phyloP scores from a whole-genome alignment of 805 yeast genomes.

The Babjeviella inositovora region DNA sequence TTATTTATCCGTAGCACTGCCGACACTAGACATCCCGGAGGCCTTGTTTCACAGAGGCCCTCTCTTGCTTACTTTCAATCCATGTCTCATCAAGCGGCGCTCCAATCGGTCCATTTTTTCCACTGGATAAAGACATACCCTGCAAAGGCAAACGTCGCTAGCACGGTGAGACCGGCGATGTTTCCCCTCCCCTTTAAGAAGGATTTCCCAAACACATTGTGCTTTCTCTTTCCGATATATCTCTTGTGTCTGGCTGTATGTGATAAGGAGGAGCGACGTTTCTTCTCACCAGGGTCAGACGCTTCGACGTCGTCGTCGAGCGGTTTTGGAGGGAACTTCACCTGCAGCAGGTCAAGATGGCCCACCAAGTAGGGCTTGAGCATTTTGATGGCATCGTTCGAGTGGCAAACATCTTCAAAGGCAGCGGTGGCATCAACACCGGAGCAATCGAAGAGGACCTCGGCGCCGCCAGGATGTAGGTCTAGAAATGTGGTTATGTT shows the following conservation, averaged over 20 bases:
- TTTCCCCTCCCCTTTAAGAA: background rate
- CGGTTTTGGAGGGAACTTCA: too few relatives aligned
- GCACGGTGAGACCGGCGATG: background rate
- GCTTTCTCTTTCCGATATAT: background rate
- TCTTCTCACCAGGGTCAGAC: background rate
- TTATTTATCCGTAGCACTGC: too few relatives aligned
- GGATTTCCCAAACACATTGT: background rate
- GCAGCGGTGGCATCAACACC: slow-evolving; percentile 66
- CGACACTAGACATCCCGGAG: too few relatives aligned
- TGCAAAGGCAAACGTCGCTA: background rate
- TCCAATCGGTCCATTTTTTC: slow-evolving; percentile 1
- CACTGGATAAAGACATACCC: background rate
- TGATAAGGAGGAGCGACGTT: too few relatives aligned
- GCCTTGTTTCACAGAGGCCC: too few relatives aligned
- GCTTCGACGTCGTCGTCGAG: background rate
- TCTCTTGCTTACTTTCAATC: too few relatives aligned
- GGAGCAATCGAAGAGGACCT: slow-evolving; percentile 61
- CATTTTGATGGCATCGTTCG: slow-evolving; percentile 1
- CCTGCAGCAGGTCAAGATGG: background rate
- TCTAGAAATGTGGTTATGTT: slow-evolving; percentile 14
- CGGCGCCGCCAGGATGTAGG: slow-evolving; percentile 37
- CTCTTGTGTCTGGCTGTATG: too few relatives aligned
- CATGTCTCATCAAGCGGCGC: too few relatives aligned
- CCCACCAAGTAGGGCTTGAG: slow-evolving; percentile 1
- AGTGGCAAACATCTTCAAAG: slow-evolving; percentile 16